A percentile compares a stretch with the other conserved stretches of the same genome.
Evolutionary conservation across 768 basidiomycete species (phyloP).

Genomic region (Cantharellus anzutake): DNA sequence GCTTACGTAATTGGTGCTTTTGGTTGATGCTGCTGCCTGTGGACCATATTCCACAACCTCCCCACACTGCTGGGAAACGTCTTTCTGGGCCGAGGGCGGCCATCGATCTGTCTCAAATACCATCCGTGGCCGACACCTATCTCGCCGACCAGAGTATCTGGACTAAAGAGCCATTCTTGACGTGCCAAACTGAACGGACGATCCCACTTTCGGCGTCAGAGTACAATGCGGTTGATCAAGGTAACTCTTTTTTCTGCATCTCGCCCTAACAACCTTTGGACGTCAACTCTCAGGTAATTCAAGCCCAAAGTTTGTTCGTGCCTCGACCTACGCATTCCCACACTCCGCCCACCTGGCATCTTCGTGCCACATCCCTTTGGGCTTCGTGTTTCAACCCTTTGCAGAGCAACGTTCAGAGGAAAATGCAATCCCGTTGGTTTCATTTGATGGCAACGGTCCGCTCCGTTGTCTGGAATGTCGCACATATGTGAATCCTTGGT

Average conservation of each 20-base stretch:
- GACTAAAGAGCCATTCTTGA: slow-evolving; percentile 51
- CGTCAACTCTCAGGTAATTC: slow-evolving; percentile 46
- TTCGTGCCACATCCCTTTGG: slow-evolving; percentile 72
- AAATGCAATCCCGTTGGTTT: slow-evolving; percentile 61
- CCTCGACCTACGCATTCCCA: slow-evolving; percentile 82
- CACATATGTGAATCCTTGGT: slow-evolving; percentile 91
- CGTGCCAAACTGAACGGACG: slow-evolving; percentile 34
- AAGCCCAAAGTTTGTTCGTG: slow-evolving; percentile 74
- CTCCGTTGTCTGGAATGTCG: slow-evolving; percentile 70
- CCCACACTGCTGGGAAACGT: slow-evolving; percentile 22
- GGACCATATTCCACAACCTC: slow-evolving; percentile 14
- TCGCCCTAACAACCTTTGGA: background rate
- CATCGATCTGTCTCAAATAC: slow-evolving; percentile 78
- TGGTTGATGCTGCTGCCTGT: no score
- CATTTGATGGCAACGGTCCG: slow-evolving; percentile 53
- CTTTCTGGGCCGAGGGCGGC: slow-evolving; percentile 46
- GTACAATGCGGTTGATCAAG: slow-evolving; percentile 84
- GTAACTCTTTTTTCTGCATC: slow-evolving; percentile 16
- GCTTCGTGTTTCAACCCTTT: slow-evolving; percentile 77
- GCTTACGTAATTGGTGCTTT: no score
- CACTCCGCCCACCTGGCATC: slow-evolving; percentile 55
- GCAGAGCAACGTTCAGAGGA: slow-evolving; percentile 61
- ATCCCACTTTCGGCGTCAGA: slow-evolving; percentile 78
- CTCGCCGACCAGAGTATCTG: slow-evolving; percentile 65
- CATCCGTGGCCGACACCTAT: slow-evolving; percentile 69